Percentiles rank a stretch among this genome's conserved stretches.
phyloP scores from a whole-genome alignment of 768 basidiomycete genomes.

The Boletellus emodensis region DNA sequence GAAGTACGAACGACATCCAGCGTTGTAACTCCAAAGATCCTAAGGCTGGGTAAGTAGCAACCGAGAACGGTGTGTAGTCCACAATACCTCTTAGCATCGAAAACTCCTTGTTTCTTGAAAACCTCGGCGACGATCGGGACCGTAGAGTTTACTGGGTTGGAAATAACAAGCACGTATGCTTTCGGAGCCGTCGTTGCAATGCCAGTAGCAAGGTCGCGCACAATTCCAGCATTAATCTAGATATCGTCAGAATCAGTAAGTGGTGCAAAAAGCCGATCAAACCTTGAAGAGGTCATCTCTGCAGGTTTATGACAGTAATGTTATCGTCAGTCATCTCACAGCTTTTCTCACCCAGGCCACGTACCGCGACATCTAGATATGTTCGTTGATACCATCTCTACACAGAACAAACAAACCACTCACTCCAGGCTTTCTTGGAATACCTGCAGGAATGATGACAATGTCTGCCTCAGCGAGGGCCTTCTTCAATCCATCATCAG shows the following conservation, averaged over 20 bases:
- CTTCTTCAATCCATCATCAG: conserved; percentile 79
- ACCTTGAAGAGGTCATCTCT: conserved; percentile 98
- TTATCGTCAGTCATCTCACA: conserved; percentile 8
- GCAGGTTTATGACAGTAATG: conserved; percentile 1
- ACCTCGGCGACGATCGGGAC: conserved; percentile 96
- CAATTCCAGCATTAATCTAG: conserved; percentile 97
- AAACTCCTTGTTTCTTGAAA: conserved; percentile 88
- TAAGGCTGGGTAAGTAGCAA: conserved; percentile 29
- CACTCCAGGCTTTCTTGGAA: conserved; percentile 93
- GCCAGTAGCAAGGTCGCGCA: conserved; percentile 86
- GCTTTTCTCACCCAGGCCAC: conserved; percentile 8
- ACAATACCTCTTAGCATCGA: conserved; percentile 82
- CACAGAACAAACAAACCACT: conserved; percentile 28
- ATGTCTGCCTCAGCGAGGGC: conserved; percentile 81
- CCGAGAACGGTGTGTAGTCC: background rate
- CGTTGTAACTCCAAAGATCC: conserved; percentile 96
- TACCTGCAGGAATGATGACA: conserved; percentile 94
- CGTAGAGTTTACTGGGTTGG: conserved; percentile 99
- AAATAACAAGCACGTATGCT: conserved; percentile 93
- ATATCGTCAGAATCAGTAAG: background rate
- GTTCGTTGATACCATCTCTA: background rate
- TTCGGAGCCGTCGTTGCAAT: conserved; percentile 82
- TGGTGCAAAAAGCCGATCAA: conserved; percentile 9
- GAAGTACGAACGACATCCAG: conserved; percentile 98
- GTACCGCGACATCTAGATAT: conserved; percentile 48